A percentile compares a stretch with the other conserved stretches of the same genome.
Evolutionary conservation across 2,329 filamentous ascomycete species (phyloP).

Genomic region (Colletotrichum theobromicola): DNA sequence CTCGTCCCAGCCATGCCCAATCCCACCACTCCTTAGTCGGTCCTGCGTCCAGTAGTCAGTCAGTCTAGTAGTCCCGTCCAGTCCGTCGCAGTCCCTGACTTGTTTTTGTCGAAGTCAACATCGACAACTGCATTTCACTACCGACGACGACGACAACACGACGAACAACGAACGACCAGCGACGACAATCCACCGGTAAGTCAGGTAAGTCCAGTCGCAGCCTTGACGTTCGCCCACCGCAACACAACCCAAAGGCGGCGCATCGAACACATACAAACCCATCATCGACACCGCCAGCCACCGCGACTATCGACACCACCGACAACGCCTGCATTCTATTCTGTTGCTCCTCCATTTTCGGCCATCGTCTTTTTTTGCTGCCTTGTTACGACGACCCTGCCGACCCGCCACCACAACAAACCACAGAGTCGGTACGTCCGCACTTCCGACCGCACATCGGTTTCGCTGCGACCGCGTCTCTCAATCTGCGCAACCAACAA

Average conservation of each 20-base stretch:
- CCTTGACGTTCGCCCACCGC: not conserved
- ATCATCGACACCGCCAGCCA: not conserved
- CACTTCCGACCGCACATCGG: not conserved
- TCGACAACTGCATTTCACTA: conserved; percentile 18
- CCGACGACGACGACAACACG: conserved; percentile 17
- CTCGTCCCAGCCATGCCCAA: conserved; percentile 21
- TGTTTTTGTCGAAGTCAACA: not conserved
- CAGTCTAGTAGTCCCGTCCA: conserved; percentile 12
- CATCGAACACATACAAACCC: not conserved
- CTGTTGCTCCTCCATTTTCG: not conserved
- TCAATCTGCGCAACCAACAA: not conserved
- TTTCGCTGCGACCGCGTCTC: not conserved
- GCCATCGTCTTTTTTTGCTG: not conserved
- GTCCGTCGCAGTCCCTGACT: not conserved
- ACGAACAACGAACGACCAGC: conserved; percentile 4
- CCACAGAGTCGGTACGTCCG: conserved; percentile 10
- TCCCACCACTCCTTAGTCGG: conserved; percentile 11
- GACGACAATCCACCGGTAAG: conserved; percentile 2
- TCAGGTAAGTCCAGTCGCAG: not conserved
- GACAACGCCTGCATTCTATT: not conserved
- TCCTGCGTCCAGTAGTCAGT: not conserved
- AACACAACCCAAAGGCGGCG: not conserved
- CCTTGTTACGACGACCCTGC: not conserved
- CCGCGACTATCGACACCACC: not conserved
- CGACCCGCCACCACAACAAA: not conserved